Base-by-base conservation (phyloP, 108 stramenopile genomes). In the Fragilariopsis cylindrus region DNA sequence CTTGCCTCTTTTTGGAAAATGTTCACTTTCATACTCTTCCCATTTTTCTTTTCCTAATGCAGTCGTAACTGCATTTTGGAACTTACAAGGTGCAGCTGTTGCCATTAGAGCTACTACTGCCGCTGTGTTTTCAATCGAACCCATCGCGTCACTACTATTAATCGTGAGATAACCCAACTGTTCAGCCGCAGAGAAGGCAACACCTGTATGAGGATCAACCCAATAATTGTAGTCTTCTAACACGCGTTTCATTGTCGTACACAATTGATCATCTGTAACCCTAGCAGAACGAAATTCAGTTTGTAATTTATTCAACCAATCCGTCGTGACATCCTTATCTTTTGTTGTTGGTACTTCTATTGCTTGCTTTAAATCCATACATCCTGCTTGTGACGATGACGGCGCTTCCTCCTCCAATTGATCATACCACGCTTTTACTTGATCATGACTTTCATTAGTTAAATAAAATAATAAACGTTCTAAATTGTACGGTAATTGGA, bases 401-500 rank as follows among this genome's bases (percentile, higher is more conserved):
- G 30, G 30, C 1, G 13, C 39, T 5, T 21, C 62, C 13, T 3
- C 43, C 43, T 90, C 88, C 69, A 93, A 79, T n/a, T 55, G 73
- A 43, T 66, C 67, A 82, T 90, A 92, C 90, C 91, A 93, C 4
- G 65, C 64, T 72, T 75, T 69, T 8, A 94, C 77, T 43, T 76
- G 71, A 4, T 47, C 71, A 69, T 84, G 72, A 50, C 92, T 60
- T 39, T 79, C 74, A 7, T 73, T 72, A 18, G 89, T 88, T 43
- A 90, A 65, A 55, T 91, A 96, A 73, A 82, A 96, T 11, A 92
- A 77, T 13, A 96, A 72, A 12, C 96, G 84, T 74, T 96, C 96
- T 57, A 96, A 85, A 72, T 96, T 96, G 72, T 96, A 96, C 4
- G 96, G 96, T 19, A 92, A 75, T 82, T 95, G 91, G 66, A 94